phyloP scores from a whole-genome alignment of 345 rosid genomes.

The Stellera chamaejasme region DNA sequence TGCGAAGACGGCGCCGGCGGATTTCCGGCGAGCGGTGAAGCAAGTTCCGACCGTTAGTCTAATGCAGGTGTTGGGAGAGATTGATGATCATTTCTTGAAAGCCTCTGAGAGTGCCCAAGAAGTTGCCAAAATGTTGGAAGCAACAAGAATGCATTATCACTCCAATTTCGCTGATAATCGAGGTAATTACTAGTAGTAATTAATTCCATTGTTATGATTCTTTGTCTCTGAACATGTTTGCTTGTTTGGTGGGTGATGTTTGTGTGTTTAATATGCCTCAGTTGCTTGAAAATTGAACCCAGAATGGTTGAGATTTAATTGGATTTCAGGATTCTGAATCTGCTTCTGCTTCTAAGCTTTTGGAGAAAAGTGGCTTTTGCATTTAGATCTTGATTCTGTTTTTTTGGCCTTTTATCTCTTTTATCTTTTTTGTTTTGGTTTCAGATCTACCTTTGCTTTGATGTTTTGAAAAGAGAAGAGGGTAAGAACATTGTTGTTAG shows the following conservation, averaged over 20 bases:
- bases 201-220: background rate
- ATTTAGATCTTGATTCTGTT: constrained; percentile 14
- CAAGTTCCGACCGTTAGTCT: constrained; percentile 35
- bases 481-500: background rate
- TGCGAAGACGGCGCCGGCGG: constrained; percentile 51
- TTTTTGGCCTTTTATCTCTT: constrained; percentile 15
- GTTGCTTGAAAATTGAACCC: constrained; percentile 1
- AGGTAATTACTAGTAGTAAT: constrained; percentile 31
- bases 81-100: constrained; percentile 84
- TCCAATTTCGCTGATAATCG: constrained; percentile 88
- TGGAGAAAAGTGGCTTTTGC: constrained; percentile 17
- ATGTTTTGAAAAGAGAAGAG: constrained; percentile 18
- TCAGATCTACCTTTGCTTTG: constrained; percentile 20
- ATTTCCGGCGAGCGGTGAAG: constrained; percentile 33
- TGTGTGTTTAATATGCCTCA: background rate
- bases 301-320: constrained; percentile 17
- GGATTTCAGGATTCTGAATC: constrained; percentile 16
- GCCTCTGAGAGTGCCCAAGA: constrained; percentile 82
- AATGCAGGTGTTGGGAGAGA: constrained; percentile 51
- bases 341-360: constrained; percentile 18
- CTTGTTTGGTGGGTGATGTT: constrained; percentile 2
- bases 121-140: constrained; percentile 84
- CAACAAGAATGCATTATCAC: constrained; percentile 86
- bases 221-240: background rate
- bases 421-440: background rate